Percentiles rank a stretch among this genome's conserved stretches.
Conservation (phyloP, 2,329 filamentous ascomycete species). For the Penicillium sclerotiorum region DNA sequence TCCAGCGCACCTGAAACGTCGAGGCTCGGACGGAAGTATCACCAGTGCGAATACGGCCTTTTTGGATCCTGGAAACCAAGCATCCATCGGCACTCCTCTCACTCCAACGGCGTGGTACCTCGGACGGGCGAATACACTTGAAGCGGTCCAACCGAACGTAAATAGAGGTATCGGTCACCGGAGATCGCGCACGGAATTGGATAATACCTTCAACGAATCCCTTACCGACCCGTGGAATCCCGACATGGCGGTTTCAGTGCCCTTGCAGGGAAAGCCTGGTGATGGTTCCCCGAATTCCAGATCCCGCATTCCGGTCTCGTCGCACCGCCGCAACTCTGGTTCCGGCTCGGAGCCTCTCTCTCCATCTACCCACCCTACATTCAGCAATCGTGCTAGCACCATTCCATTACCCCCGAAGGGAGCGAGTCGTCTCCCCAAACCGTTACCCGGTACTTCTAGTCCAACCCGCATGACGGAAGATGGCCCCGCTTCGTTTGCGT, state of each 20-base stretch:
- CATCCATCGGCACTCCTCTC: constrained; percentile 58
- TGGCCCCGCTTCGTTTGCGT: constrained; percentile 31
- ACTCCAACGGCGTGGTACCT: constrained; percentile 71
- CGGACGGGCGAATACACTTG: constrained; percentile 47
- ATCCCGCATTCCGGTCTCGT: constrained; percentile 51
- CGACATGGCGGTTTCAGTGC: constrained; percentile 38
- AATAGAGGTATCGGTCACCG: constrained; percentile 35
- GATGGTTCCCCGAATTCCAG: constrained; percentile 37
- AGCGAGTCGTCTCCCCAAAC: constrained; percentile 45
- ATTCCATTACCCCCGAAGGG: constrained; percentile 43
- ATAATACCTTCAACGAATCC: constrained; percentile 30
- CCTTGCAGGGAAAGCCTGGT: constrained; percentile 33
- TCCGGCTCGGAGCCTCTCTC: constrained; percentile 47
- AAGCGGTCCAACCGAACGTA: constrained; percentile 38
- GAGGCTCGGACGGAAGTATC: constrained; percentile 73
- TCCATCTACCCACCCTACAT: constrained; percentile 39
- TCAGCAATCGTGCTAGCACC: constrained; percentile 30
- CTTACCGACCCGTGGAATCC: constrained; percentile 32
- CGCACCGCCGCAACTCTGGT: constrained; percentile 41
- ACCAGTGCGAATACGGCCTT: constrained; percentile 53
- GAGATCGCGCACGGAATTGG: constrained; percentile 60
- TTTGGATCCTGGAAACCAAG: constrained; percentile 38
- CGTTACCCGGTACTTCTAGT: constrained; percentile 31
- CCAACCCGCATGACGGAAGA: constrained; percentile 30
- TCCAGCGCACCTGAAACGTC: constrained; percentile 55